Percentiles rank a stretch among this genome's conserved stretches.
Conservation (phyloP, 106 monocot species). For the Acorus gramineus region DNA sequence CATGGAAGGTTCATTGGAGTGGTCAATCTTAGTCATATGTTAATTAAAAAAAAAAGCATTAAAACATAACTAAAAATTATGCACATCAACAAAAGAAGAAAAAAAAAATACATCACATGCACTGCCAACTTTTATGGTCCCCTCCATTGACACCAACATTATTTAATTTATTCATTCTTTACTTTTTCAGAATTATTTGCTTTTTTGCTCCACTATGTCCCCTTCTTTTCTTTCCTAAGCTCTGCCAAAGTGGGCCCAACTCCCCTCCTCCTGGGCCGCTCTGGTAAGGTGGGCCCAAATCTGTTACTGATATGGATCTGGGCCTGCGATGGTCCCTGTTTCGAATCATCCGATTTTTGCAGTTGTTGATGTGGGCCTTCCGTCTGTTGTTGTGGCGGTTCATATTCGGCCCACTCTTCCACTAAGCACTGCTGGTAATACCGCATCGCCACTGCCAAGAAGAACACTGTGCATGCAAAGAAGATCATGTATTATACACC, state of each 20-base stretch:
- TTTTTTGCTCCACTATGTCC: neutral
- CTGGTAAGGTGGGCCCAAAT: neutral
- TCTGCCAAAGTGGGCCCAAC: neutral
- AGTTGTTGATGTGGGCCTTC: constrained; percentile 5
- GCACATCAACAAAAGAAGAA: too few relatives aligned
- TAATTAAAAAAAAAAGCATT: too few relatives aligned
- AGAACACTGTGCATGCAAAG: constrained; percentile 26
- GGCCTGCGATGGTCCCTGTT: neutral
- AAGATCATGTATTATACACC: too few relatives aligned
- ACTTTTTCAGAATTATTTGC: too few relatives aligned
- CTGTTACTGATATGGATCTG: neutral
- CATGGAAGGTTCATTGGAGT: too few relatives aligned
- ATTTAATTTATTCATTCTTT: too few relatives aligned
- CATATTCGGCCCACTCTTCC: constrained; percentile 4
- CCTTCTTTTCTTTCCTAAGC: neutral
- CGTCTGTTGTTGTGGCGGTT: constrained; percentile 4
- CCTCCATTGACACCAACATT: too few relatives aligned
- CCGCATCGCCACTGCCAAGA: constrained; percentile 38
- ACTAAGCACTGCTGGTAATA: constrained; percentile 38
- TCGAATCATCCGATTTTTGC: constrained; percentile 13
- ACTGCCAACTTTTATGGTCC: too few relatives aligned
- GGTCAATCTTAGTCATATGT: too few relatives aligned
- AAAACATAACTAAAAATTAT: too few relatives aligned
- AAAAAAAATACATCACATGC: too few relatives aligned
- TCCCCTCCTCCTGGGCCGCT: too few relatives aligned